Evolutionary conservation across 257 asterid genomes (phyloP), one percentile per base, ranked within the genome.

Genomic region (Echites panduratus): DNA sequence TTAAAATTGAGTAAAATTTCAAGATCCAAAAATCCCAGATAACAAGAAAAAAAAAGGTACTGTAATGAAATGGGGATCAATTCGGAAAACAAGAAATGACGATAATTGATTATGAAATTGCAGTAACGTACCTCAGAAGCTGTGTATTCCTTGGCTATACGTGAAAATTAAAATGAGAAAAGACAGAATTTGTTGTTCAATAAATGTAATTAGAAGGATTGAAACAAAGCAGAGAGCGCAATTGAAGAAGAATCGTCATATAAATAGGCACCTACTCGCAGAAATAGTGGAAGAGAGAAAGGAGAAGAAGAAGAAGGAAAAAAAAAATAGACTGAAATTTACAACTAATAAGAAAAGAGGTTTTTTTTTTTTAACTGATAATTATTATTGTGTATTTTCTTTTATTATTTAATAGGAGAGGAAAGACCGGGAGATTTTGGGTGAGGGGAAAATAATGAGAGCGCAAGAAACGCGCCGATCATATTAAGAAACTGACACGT

Each of bases 341-440:
- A 67, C 57, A 67, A 67, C n/a, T 69, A 50, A 47, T 29, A 49
- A 45, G 0, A 16, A 49, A 67, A n/a, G 16, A 13, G 13, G 69
- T 20, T 66, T 47, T 29, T 69, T 27, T 8, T 9, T 26, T 48
- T 32, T 49, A 48, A n/a, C 62, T 54, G 8, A 54, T 12, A 54
- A 24, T 70, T 26, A 61, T 1, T 41, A 0, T 1, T 5, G 8
- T 53, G 2, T 13, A 49, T 49, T 2, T 50, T 16, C 50, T 45
- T 44, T 29, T 26, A 35, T 29, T 62, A 73, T 59, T 73, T 74
- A 73, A 70, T 70, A 63, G 75, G 66, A 26, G 76, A 77, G 62
- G 76, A 77, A 77, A 77, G 70, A 76, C 71, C 64, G 73, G 80
- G 72, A 71, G 75, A 14, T 66, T 70, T 79, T 79, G 32, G 76